Percentiles rank a stretch among this genome's conserved stretches.
These are phyloP conservation scores for Tricholoma terreum DNA, from an alignment of 768 basidiomycete species.

Conservation along the genomic window DNA sequence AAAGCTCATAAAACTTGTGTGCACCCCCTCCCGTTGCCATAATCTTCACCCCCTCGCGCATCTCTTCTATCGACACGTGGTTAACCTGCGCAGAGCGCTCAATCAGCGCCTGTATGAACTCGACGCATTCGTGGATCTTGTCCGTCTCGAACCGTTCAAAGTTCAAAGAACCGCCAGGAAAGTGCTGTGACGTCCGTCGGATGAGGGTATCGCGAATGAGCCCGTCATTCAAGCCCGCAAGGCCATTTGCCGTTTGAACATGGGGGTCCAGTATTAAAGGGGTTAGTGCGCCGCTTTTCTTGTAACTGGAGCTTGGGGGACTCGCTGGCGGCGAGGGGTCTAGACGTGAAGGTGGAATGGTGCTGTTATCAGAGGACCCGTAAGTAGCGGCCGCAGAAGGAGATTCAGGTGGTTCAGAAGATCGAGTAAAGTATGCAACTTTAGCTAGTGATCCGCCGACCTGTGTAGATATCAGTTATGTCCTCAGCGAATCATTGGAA, in stretches of 20 bases:
- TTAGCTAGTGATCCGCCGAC: constrained; percentile 97
- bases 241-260: constrained; percentile 27
- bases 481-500: not conserved
- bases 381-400: constrained; percentile 63
- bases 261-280: constrained; percentile 69
- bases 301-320: constrained; percentile 33
- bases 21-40: constrained; percentile 98
- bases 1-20: constrained; percentile 87
- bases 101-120: constrained; percentile 86
- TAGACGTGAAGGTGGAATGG: constrained; percentile 38
- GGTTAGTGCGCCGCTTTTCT: constrained; percentile 74
- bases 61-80: constrained; percentile 82
- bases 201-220: constrained; percentile 63
- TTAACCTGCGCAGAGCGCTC: constrained; percentile 82
- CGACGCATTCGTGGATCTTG: constrained; percentile 78
- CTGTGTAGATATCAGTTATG: constrained; percentile 38
- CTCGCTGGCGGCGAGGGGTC: constrained; percentile 27
- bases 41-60: constrained; percentile 91
- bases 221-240: constrained; percentile 37
- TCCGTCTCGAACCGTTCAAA: constrained; percentile 97
- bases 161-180: constrained; percentile 95
- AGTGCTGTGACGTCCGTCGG: constrained; percentile 72
- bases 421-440: constrained; percentile 97
- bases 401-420: constrained; percentile 79
- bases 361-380: constrained; percentile 50